Evolutionary conservation across 805 yeast genomes (phyloP).

Genomic region (Myxozyma sirexii): DNA sequence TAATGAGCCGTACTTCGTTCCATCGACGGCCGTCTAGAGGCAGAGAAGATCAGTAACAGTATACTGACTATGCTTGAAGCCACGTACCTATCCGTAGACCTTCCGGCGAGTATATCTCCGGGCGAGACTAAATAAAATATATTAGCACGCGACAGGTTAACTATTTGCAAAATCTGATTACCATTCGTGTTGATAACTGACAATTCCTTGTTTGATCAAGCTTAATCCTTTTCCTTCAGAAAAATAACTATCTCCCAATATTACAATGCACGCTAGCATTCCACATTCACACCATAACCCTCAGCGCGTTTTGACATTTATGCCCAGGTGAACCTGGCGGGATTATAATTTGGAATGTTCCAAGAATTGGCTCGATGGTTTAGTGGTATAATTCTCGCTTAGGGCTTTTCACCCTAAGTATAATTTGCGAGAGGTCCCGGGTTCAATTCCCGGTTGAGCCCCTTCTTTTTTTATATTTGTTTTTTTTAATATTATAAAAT

Average conservation of each 20-base stretch:
- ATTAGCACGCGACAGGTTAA: too few relatives aligned
- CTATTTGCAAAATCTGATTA: too few relatives aligned
- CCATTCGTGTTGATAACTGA: too few relatives aligned
- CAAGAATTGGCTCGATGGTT: slow-evolving; percentile 42
- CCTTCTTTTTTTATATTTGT: slow-evolving; percentile 28
- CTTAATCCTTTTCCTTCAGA: too few relatives aligned
- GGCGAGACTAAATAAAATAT: slow-evolving; percentile 5
- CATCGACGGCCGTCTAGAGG: slow-evolving; percentile 84
- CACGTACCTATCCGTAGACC: slow-evolving; percentile 66
- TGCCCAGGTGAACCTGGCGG: not conserved
- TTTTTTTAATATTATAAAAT: not conserved
- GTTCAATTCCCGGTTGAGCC: slow-evolving; percentile 46
- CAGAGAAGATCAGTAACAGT: not conserved
- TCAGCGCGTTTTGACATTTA: not conserved
- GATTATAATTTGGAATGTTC: not conserved
- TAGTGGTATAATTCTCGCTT: slow-evolving; percentile 45
- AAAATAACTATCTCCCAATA: not conserved
- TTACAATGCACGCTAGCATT: not conserved
- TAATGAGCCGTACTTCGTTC: slow-evolving; percentile 86
- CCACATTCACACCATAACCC: not conserved
- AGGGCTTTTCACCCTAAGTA: slow-evolving; percentile 40
- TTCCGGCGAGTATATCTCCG: slow-evolving; percentile 92
- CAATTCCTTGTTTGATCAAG: too few relatives aligned
- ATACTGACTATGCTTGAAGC: not conserved
- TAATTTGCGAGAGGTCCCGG: slow-evolving; percentile 45